Evolutionary conservation across 2,329 filamentous ascomycete genomes (phyloP).

Genomic region (Exophiala sp.): DNA sequence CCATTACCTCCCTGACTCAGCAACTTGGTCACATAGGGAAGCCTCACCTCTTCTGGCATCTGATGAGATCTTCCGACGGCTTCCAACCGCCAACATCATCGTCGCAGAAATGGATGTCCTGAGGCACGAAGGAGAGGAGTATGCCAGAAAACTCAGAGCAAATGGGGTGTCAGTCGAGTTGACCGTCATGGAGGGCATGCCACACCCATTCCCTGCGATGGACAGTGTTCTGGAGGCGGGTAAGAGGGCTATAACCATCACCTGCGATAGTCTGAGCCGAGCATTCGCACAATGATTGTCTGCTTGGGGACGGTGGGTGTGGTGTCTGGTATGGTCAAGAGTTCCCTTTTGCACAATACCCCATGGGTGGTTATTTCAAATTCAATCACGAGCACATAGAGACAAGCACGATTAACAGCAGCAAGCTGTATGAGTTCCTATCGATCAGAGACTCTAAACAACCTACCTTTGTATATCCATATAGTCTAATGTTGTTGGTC

Average conservation of each 20-base stretch:
- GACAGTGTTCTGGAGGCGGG: slow-evolving; percentile 54
- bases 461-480: too few species aligned
- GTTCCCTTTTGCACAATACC: neutral
- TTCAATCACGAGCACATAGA: neutral
- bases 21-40: slow-evolving; percentile 49
- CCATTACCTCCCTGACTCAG: slow-evolving; percentile 52
- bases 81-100: slow-evolving; percentile 53
- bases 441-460: too few species aligned
- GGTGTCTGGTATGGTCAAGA: neutral
- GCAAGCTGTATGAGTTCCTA: too few species aligned
- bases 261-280: slow-evolving; percentile 33
- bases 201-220: slow-evolving; percentile 59
- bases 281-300: slow-evolving; percentile 7
- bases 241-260: slow-evolving; percentile 48
- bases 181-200: slow-evolving; percentile 53
- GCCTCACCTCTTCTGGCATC: slow-evolving; percentile 53
- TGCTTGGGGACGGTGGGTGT: too few species aligned
- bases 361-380: neutral
- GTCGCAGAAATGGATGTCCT: slow-evolving; percentile 58
- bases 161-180: slow-evolving; percentile 50
- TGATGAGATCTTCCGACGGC: slow-evolving; percentile 45
- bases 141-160: slow-evolving; percentile 46
- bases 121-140: slow-evolving; percentile 52
- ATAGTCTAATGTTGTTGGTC: too few species aligned
- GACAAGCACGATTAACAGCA: neutral